Evolutionary conservation across 1,284 basidiomycete genomes (phyloP), one percentile per base, ranked within the genome.

Genomic region (Irpex lacteus): DNA sequence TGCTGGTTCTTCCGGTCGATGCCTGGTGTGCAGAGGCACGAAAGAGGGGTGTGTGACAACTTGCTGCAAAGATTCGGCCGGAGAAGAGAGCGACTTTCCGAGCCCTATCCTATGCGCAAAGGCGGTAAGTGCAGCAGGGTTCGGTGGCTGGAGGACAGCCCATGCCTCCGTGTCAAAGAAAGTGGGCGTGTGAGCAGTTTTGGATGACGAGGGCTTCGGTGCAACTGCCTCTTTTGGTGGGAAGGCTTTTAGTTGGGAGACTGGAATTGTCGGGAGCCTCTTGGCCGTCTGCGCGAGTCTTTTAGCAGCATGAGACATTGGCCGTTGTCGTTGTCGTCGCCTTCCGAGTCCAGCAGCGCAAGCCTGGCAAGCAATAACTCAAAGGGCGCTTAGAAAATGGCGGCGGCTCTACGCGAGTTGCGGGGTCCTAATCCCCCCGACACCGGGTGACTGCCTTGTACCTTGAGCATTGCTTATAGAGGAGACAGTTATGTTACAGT

Each of bases 41-140:
- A 91, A 92, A 0, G 93, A 94, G 8, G 87, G 83, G 76, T 96
- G 94, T 0, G 94, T 96, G 79, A 91, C 91, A 18, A 86, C 88
- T 73, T 90, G 89, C 70, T 87, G 84, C 60, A 92, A 77, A 26
- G 84, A 68, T 36, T 63, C 62, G 44, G 86, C 84, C 3, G 83
- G 72, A 2, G 82, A 79, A 0, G 78, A 68, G 18, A 89, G 70
- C 7, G 88, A 78, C 2, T 81, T 78, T 0, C 81, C 80, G 4
- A 93, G 84, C 37, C 91, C 90, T 73, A 92, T 84, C 68, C 92
- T 83, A 71, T 92, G 85, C 3, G 88, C 83, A 68, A 95, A 90
- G 0, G 92, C 90, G 62, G 85, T 79, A 69, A 95, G 82, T 6
- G 91, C 86, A 3, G 91, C 85, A 0, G 83, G 79, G 0, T 91